Evolutionary conservation across 1,139 yeast genomes (phyloP), one percentile per base, ranked within the genome.

Genomic region (Kodamaea sp.): DNA sequence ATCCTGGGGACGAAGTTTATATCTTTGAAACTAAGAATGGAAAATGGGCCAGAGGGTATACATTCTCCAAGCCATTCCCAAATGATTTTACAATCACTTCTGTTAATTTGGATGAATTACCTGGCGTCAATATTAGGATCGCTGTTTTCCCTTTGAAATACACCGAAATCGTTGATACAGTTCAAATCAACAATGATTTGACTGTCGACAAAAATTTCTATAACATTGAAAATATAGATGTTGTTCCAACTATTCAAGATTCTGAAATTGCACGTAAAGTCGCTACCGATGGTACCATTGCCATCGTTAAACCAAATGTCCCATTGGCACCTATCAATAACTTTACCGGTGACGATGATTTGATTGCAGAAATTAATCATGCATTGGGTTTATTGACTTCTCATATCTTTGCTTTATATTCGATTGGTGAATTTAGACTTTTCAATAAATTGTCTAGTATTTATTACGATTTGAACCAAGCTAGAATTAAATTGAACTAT

Each of bases 31-130:
- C 81, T 25, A 76, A 75, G 47, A 67, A 67, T 33, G 70, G 70
- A 10, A 75, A 75, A 44, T 87, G 96, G 96, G 89, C 82, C 28
- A 73, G 96, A 53, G 96, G 90, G 12, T 86, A 87, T 58, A 71
- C 78, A 5, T 67, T 79, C 31, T 53, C 74, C 33, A 75, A 76
- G 47, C 88, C 90, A 4, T 65, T 79, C 43, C 92, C 92, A 2
- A 73, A 78, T 35, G 87, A 82, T 54, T 83, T 79, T 57, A 74
- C 83, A 39, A 73, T 79, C 32, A 77, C 79, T 22, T 72, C 83
- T 2, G 74, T 78, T 29, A 78, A 78, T 47, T 66, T 79, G 53
- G 85, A 81, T 42, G 78, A 76, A 41, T 63, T 84, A 40, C 87
- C 88, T 1, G 80, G 75, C 30, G 63, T 68, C 38, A 72, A 71